Evolutionary conservation across 176 grass and related monocot species (phyloP).

Genomic region (Ananas comosus): DNA sequence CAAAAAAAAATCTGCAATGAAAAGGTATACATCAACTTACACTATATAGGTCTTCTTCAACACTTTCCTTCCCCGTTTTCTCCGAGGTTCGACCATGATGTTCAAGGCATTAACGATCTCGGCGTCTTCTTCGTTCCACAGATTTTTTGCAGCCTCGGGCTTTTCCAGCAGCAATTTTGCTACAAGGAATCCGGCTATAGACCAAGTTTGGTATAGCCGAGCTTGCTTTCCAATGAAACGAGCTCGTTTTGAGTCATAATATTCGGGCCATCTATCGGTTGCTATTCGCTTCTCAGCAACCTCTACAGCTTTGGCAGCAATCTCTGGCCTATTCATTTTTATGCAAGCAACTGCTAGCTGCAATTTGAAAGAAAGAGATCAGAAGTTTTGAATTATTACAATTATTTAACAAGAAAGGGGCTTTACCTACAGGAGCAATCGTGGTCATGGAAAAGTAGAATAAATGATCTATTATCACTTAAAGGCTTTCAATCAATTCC

Average conservation of each 20-base stretch:
- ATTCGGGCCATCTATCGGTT: conserved; percentile 77
- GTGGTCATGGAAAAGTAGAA: no score
- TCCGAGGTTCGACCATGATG: conserved; percentile 27
- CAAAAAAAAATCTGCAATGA: conserved; percentile 1
- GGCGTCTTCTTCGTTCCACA: conserved; percentile 80
- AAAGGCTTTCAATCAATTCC: no score
- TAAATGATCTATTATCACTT: no score
- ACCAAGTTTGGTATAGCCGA: conserved; percentile 74
- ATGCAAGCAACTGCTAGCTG: conserved; percentile 82
- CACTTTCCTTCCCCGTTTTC: conserved; percentile 58
- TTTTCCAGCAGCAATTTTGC: conserved; percentile 64
- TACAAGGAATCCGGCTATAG: conserved; percentile 68
- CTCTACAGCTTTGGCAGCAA: conserved; percentile 73
- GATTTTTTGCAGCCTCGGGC: conserved; percentile 64
- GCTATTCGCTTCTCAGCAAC: conserved; percentile 57
- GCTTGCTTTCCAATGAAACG: conserved; percentile 83
- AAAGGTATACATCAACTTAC: conserved; percentile 15
- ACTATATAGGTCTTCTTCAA: conserved; percentile 84
- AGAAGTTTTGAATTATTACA: background rate
- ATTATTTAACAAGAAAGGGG: background rate
- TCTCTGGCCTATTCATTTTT: conserved; percentile 78
- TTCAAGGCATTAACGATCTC: conserved; percentile 79
- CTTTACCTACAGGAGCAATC: no score
- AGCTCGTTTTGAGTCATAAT: conserved; percentile 68
- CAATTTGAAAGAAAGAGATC: conserved; percentile 9